Evolutionary conservation across 2,329 filamentous ascomycete genomes (phyloP), one percentile per base, ranked within the genome.

Genomic region (Akanthomyces dipterigenus): DNA sequence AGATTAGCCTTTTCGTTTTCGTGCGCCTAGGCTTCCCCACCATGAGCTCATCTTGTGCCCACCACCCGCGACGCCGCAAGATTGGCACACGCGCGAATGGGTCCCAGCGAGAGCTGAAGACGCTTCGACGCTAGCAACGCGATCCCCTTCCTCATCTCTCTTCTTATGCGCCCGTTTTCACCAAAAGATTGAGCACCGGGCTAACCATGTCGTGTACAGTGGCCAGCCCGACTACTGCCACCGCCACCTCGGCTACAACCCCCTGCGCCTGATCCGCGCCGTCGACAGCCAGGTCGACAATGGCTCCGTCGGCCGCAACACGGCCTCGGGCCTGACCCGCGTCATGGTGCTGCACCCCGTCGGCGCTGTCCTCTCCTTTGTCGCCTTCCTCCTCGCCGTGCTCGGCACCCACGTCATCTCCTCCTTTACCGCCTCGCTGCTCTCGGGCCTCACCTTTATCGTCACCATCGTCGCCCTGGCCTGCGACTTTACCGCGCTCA

Each of bases 341-440:
- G 81, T 82, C 64, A 83, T 88, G 82, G 72, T 88, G 57, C 77
- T 88, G 62, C 85, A 88, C 74, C 83, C 85, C 31, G 74, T 88
- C 67, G 82, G 78, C n/a, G 77, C 78, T 63, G 83, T 75, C 60
- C 70, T 87, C 3, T 75, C 79, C 66, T 86, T 87, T 73, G 74
- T 82, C 36, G 82, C 81, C 2, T 74, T 80, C 1, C 57, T 83
- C 36, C 64, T 85, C 55, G 77, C 80, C 11, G 68, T 80, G 49
- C 77, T 79, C 63, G 58, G 58, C 49, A 72, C 80, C 8, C 79
- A 80, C 62, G 63, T 80, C 57, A 63, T 82, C 54, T 77, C 82
- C 63, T 78, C 80, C 2, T 75, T 87, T 38, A 64, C 82, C 20
- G 81, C 81, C 4, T 76, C 79, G 1, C 57, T 84, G 38, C 73